Percentiles rank a stretch among this genome's conserved stretches.
Conservation (phyloP, 108 stramenopile species). For the Mediolabrus comicus region DNA sequence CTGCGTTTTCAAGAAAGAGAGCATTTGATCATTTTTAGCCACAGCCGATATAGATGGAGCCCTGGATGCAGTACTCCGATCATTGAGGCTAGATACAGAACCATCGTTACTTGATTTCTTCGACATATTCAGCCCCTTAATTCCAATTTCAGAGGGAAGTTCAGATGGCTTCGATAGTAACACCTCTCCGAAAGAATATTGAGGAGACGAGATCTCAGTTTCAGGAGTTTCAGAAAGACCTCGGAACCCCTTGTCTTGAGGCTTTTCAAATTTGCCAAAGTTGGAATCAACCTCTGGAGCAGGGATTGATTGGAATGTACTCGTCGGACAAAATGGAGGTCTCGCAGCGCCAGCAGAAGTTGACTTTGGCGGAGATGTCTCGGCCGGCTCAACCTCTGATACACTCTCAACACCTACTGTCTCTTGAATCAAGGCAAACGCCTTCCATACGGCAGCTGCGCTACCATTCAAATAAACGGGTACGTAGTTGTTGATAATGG, state of each 20-base stretch:
- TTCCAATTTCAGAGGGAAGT: slow-evolving; percentile 39
- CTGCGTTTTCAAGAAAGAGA: slow-evolving; percentile 30
- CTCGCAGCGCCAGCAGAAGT: neutral
- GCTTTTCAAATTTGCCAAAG: neutral
- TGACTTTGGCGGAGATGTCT: neutral
- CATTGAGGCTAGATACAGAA: slow-evolving; percentile 26
- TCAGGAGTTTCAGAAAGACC: slow-evolving; percentile 14
- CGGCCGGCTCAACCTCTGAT: neutral
- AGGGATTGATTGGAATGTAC: slow-evolving; percentile 3
- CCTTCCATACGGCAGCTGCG: slow-evolving; percentile 1
- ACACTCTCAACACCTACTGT: slow-evolving; percentile 29
- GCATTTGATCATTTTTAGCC: slow-evolving; percentile 32
- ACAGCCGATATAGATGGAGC: slow-evolving; percentile 3
- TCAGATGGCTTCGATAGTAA: slow-evolving; percentile 7
- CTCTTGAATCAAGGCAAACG: slow-evolving; percentile 23
- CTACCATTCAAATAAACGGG: slow-evolving; percentile 24
- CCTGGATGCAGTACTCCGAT: slow-evolving; percentile 21
- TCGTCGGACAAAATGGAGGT: slow-evolving; percentile 1
- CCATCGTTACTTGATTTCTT: slow-evolving; percentile 24
- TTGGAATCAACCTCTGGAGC: neutral
- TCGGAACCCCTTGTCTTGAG: slow-evolving; percentile 10
- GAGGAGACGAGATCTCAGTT: slow-evolving; percentile 1
- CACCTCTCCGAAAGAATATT: slow-evolving; percentile 17
- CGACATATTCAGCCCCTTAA: neutral
- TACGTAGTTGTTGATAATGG: slow-evolving; percentile 9